A percentile compares a stretch with the other conserved stretches of the same genome.
Conservation (phyloP, 2,329 filamentous ascomycete species). For the Fusarium multiceps region DNA sequence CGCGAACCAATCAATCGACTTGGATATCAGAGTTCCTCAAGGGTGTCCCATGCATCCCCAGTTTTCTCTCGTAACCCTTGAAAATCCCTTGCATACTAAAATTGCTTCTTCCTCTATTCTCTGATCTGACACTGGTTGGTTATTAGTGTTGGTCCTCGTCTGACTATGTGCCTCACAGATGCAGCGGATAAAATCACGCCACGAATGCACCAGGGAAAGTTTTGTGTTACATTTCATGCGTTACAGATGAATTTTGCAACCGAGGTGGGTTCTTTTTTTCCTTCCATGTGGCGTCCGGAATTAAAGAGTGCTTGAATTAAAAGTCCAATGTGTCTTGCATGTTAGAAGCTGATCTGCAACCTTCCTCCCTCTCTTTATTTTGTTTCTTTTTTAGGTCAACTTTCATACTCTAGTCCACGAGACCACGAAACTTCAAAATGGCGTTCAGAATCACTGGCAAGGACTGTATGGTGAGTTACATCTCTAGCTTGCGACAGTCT, state of each 20-base stretch:
- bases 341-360: neutral
- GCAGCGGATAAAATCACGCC: slow-evolving; percentile 32
- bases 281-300: neutral
- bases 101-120: neutral
- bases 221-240: slow-evolving; percentile 1
- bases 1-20: neutral
- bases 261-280: slow-evolving; percentile 17
- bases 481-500: no score
- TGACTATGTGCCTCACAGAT: slow-evolving; percentile 14
- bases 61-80: neutral
- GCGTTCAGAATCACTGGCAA: slow-evolving; percentile 39
- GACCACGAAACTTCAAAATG: no score
- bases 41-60: neutral
- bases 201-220: slow-evolving; percentile 2
- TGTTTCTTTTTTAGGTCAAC: no score
- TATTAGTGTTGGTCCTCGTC: neutral
- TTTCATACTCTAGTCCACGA: neutral
- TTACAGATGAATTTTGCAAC: slow-evolving; percentile 9
- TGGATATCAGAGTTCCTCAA: neutral
- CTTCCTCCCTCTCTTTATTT: neutral
- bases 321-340: neutral
- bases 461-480: slow-evolving; percentile 42
- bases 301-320: neutral
- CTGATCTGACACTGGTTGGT: neutral
- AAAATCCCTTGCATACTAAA: neutral